Percentiles rank a stretch among this genome's conserved stretches.
These are phyloP conservation scores for Jamesozyma rosinii DNA, from an alignment of 805 yeast species.

Conservation along the genomic window DNA sequence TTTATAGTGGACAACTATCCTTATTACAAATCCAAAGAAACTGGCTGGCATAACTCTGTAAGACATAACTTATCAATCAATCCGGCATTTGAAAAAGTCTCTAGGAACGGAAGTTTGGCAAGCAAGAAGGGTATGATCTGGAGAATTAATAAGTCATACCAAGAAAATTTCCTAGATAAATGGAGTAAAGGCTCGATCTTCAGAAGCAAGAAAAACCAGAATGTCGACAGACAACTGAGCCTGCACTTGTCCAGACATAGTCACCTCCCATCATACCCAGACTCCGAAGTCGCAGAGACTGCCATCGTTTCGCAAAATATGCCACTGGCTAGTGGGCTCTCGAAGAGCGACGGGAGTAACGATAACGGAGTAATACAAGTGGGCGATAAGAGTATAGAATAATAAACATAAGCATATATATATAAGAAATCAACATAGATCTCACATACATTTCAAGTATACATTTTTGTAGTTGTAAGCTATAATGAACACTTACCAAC, in stretches of 20 bases:
- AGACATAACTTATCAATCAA: constrained; percentile 89
- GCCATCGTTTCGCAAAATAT: constrained; percentile 1
- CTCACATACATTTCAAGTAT: too few relatives aligned
- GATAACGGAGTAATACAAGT: neutral
- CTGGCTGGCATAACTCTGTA: constrained; percentile 98
- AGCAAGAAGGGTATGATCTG: constrained; percentile 98
- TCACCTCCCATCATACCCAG: constrained; percentile 29
- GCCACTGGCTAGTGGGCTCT: constrained; percentile 4
- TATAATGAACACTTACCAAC: too few relatives aligned
- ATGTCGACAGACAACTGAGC: constrained; percentile 70
- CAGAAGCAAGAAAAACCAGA: constrained; percentile 56
- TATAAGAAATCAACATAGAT: too few relatives aligned
- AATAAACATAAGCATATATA: neutral
- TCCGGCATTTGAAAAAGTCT: constrained; percentile 94
- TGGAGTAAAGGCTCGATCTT: constrained; percentile 64
- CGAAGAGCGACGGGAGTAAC: neutral
- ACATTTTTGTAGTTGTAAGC: too few relatives aligned
- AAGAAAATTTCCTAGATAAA: constrained; percentile 72
- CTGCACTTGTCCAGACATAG: constrained; percentile 47
- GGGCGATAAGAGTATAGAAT: neutral
- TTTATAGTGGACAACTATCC: constrained; percentile 84
- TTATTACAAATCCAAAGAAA: constrained; percentile 73
- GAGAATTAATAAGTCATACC: constrained; percentile 81
- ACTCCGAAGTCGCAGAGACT: neutral
- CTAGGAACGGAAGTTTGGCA: constrained; percentile 84